These are phyloP conservation scores for Fagopyrum homotropicum DNA, from an alignment of 148 eudicot genomes.

Conservation along the genomic window DNA sequence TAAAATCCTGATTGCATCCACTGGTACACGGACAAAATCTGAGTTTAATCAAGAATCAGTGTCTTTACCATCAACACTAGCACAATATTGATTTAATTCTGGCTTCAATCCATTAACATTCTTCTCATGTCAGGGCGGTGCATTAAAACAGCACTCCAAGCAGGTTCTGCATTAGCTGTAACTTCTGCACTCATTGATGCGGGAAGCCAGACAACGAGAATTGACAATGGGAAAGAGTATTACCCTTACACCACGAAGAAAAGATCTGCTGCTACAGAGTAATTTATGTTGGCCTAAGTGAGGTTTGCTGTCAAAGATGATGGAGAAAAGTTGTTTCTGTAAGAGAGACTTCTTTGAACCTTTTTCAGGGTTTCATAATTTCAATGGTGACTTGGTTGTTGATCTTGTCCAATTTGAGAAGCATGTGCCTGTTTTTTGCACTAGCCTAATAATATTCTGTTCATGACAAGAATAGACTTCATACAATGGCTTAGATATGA, in stretches of 20 bases:
- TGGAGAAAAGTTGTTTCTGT: not conserved
- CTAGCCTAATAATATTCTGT: not conserved
- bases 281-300: not conserved
- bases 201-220: conserved; percentile 76
- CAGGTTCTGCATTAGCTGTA: conserved; percentile 84
- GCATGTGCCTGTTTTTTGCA: not conserved
- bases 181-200: conserved; percentile 66
- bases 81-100: not conserved
- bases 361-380: not conserved
- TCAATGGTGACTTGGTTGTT: not conserved
- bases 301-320: not conserved
- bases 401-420: not conserved
- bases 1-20: not conserved
- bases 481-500: not conserved
- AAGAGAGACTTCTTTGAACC: not conserved
- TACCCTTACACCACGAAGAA: conserved; percentile 79
- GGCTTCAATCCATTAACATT: not conserved
- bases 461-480: not conserved
- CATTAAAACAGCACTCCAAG: conserved; percentile 66
- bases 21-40: not conserved
- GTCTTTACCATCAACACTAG: not conserved
- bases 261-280: conserved; percentile 44
- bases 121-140: conserved; percentile 49
- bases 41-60: not conserved
- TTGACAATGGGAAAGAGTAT: conserved; percentile 77